Base-by-base conservation (phyloP, 2,329 filamentous ascomycete species). In the Aspergillus unguis region DNA sequence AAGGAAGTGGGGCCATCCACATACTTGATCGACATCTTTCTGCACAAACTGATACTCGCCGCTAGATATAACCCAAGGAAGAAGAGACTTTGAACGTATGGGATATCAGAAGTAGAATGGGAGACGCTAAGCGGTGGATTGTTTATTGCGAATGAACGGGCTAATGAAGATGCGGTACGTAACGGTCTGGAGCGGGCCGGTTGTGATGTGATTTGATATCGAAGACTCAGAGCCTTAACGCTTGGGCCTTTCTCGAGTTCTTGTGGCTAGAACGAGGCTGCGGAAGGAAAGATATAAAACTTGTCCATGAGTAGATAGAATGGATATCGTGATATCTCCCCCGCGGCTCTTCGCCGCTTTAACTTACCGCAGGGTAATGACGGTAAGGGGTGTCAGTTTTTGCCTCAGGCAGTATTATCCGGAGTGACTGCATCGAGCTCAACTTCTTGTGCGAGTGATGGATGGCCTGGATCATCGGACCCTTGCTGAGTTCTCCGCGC, bases 11-110 rank as follows among this genome's bases (percentile, higher is more conserved):
- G 54, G 56, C 35, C 41, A 48, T 49, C 35, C 51, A 68, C 70
- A 51, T 70, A 73, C 71, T 74, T 74, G 62, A 74, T 62, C 61
- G 71, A 73, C 71, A 73, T 73, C 17, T 60, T 68, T 61, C 44
- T 50, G 44, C 32, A 42, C 51, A 28, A 32, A 47, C 29, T 29
- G 32, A 43, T 29, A 42, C 35, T 32, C 44, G 37, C 43, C 17
- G 29, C 9, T 28, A 25, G 38, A 31, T 36, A 49, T 33, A 43
- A 23, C 31, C 17, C 37, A 42, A 26, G 36, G 29, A 31, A 40
- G 9, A 11, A 42, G 10, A 32, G 37, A 8, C 47, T 49, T 26
- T 2, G 31, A 8, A 42, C 17, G 37, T 32, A 26, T 23, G 23
- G 32, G 41, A 37, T 37, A 48, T 37, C 23, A 35, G 44, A 7